Percentiles rank a stretch among this genome's conserved stretches.
phyloP scores from a whole-genome alignment of 148 eudicot genomes.

The Amaranthus hypochondriacus region DNA sequence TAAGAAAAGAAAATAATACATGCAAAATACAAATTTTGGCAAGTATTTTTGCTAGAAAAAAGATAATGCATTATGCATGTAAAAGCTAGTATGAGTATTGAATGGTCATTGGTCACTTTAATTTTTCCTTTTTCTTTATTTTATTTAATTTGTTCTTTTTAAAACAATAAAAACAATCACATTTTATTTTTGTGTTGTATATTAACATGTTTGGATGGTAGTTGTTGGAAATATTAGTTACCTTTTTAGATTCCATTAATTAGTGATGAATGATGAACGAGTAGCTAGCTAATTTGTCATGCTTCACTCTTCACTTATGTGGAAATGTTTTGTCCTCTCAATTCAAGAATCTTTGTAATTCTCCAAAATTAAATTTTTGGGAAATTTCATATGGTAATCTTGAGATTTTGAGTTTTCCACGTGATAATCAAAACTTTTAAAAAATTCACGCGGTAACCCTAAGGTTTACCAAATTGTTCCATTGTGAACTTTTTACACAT shows the following conservation, averaged over 20 bases:
- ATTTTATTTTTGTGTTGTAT: not conserved
- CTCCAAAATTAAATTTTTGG: too few species aligned
- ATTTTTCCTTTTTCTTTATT: not conserved
- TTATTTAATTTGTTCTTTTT: too few species aligned
- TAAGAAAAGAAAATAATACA: not conserved
- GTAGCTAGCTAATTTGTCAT: not conserved
- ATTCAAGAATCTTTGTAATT: not conserved
- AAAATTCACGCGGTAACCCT: too few species aligned
- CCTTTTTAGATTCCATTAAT: conserved; percentile 11
- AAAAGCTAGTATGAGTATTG: too few species aligned
- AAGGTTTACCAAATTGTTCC: too few species aligned
- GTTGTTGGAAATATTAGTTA: conserved; percentile 18
- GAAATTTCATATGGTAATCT: too few species aligned
- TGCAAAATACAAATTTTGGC: not conserved
- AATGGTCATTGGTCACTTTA: not conserved
- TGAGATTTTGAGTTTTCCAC: too few species aligned
- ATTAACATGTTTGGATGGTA: conserved; percentile 16
- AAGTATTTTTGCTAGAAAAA: not conserved
- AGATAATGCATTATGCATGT: not conserved
- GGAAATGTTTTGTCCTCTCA: not conserved
- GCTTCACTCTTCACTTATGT: not conserved
- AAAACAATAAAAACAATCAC: too few species aligned
- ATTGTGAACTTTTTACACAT: too few species aligned
- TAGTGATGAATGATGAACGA: not conserved
- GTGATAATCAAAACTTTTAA: too few species aligned